Percentiles rank a stretch among this genome's conserved stretches.
Evolutionary conservation across 2,329 filamentous ascomycete species (phyloP).

Genomic region (Thermomyces lanuginosus): DNA sequence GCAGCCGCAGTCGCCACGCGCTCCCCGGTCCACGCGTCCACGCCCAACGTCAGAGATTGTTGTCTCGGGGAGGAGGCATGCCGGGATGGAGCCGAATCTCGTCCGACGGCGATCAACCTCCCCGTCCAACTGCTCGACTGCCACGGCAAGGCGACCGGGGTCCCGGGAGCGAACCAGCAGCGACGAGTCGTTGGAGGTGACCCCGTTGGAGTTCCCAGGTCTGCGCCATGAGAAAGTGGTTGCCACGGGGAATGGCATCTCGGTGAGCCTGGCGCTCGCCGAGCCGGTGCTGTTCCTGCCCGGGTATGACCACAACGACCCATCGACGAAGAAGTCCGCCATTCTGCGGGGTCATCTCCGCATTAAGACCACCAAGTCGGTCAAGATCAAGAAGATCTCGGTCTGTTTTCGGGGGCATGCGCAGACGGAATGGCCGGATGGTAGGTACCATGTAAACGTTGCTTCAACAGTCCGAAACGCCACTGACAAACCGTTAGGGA

Average conservation of each 20-base stretch:
- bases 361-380: slow-evolving; percentile 67
- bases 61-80: too few relatives aligned
- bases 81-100: slow-evolving; percentile 7
- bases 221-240: slow-evolving; percentile 32
- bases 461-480: background rate
- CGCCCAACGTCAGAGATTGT: slow-evolving; percentile 22
- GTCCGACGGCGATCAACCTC: slow-evolving; percentile 15
- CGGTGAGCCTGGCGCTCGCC: slow-evolving; percentile 30
- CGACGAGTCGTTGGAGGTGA: slow-evolving; percentile 11
- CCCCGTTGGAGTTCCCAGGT: slow-evolving; percentile 15
- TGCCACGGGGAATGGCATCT: slow-evolving; percentile 33
- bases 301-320: slow-evolving; percentile 32
- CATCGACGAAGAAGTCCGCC: slow-evolving; percentile 51
- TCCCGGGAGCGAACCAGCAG: slow-evolving; percentile 10
- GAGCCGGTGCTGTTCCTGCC: slow-evolving; percentile 35
- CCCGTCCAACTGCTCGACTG: slow-evolving; percentile 12
- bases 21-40: slow-evolving; percentile 13
- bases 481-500: slow-evolving; percentile 34
- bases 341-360: slow-evolving; percentile 73
- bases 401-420: slow-evolving; percentile 74
- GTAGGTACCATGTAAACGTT: slow-evolving; percentile 21
- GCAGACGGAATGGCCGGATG: slow-evolving; percentile 90
- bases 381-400: slow-evolving; percentile 83
- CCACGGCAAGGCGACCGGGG: slow-evolving; percentile 8
- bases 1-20: slow-evolving; percentile 12